Conservation (phyloP, 148 eudicot species). For the Nepenthes mirabilis region DNA sequence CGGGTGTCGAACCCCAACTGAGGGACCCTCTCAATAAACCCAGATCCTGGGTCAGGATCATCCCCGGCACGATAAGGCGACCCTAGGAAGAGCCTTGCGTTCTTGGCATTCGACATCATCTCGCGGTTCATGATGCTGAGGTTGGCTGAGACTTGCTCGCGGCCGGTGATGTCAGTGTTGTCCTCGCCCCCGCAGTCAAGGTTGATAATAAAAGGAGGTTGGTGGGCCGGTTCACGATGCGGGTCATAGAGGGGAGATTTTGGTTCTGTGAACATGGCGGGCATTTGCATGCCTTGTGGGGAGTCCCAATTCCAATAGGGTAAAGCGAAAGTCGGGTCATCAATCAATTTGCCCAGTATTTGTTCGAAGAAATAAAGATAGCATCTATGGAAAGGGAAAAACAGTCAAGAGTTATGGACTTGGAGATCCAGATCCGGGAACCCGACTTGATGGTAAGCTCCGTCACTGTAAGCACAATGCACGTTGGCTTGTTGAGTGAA, state of each 20-base stretch:
- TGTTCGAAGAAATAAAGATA: slow-evolving; percentile 67
- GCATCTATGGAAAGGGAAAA: slow-evolving; percentile 66
- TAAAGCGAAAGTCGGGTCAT: slow-evolving; percentile 64
- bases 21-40: slow-evolving; percentile 50
- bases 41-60: slow-evolving; percentile 38
- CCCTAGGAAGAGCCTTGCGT: slow-evolving; percentile 48
- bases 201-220: slow-evolving; percentile 33
- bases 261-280: slow-evolving; percentile 26
- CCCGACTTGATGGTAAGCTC: slow-evolving; percentile 71
- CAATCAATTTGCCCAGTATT: slow-evolving; percentile 42
- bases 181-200: slow-evolving; percentile 37
- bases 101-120: slow-evolving; percentile 49
- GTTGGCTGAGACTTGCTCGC: slow-evolving; percentile 28
- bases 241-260: slow-evolving; percentile 33
- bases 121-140: slow-evolving; percentile 69
- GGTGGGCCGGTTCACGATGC: slow-evolving; percentile 38
- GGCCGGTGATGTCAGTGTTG: slow-evolving; percentile 1
- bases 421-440: slow-evolving; percentile 51
- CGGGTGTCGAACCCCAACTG: too few relatives aligned
- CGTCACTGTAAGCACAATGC: slow-evolving; percentile 87
- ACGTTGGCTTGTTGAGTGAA: slow-evolving; percentile 67
- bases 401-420: slow-evolving; percentile 76
- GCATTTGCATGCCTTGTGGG: slow-evolving; percentile 49
- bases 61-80: slow-evolving; percentile 62
- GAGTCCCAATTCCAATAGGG: slow-evolving; percentile 86